Evolutionary conservation across 371 early-diverging fungal species (phyloP).

Genomic region (Lichtheimia ornata): DNA sequence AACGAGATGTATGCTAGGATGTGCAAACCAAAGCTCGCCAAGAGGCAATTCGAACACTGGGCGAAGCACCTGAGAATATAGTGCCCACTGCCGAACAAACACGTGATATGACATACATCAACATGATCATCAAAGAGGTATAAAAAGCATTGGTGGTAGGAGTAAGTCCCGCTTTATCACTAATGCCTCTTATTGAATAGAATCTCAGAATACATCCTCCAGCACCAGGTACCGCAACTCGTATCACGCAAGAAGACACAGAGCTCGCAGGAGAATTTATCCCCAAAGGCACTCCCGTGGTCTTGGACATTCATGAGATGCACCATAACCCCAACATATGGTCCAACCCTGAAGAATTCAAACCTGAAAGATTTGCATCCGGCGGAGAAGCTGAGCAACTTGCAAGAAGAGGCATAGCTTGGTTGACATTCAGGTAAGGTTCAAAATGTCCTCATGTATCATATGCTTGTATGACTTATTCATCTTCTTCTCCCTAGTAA

Average conservation of each 20-base stretch:
- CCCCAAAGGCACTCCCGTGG: constrained; percentile 16
- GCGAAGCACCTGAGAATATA: constrained; percentile 22
- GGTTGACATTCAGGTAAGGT: constrained; percentile 18
- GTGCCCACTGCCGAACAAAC: constrained; percentile 21
- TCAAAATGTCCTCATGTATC: no score
- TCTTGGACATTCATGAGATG: constrained; percentile 12
- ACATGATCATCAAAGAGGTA: constrained; percentile 28
- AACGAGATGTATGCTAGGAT: constrained; percentile 1
- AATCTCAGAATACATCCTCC: constrained; percentile 28
- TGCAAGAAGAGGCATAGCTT: constrained; percentile 5
- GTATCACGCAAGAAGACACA: constrained; percentile 10
- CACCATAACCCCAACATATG: constrained; percentile 22
- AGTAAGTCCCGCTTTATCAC: no score
- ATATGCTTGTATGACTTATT: no score
- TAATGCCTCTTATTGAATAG: constrained; percentile 21
- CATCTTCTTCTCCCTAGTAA: background rate
- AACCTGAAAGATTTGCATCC: constrained; percentile 25
- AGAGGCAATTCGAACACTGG: constrained; percentile 13
- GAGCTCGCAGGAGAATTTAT: constrained; percentile 15
- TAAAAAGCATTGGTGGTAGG: no score
- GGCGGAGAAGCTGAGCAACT: constrained; percentile 20
- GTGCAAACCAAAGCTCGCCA: constrained; percentile 22
- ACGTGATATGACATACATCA: constrained; percentile 18
- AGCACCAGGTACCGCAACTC: background rate
- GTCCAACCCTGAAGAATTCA: constrained; percentile 19